Evolutionary conservation across 1,284 basidiomycete genomes (phyloP), one percentile per base, ranked within the genome.

Genomic region (Sanghuangporus weigelae): DNA sequence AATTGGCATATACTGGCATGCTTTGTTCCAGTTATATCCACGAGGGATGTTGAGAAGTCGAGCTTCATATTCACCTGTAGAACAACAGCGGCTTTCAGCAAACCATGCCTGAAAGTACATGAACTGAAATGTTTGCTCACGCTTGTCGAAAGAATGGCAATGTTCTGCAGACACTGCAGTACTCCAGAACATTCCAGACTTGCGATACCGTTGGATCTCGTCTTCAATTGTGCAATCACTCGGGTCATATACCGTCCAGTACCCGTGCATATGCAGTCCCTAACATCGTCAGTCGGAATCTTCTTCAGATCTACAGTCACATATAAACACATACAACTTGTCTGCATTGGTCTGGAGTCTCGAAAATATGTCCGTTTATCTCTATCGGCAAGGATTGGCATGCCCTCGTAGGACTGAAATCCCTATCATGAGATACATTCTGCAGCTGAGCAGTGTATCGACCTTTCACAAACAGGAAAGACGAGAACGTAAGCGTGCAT

Each of bases 101-200:
- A 35, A 12, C 48, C 44, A 39, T 50, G n/a, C 26, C 21, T 38
- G 14, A 39, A 12, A n/a, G 36, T 14, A 23, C 40, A 57, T 31
- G 21, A 5, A 36, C 11, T 36, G 50, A 23, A 12, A 38, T 10
- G 21, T 21, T 5, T 19, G 16, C 61, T 57, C 31, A 63, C 61
- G 54, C 21, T 31, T 63, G n/a, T 55, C 38, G 48, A 49, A 63
- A 36, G 61, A 19, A 38, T 57, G 31, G 23, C 61, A 63, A 21
- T 38, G 26, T 8, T 12, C 7, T 21, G 40, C 21, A 8, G 44
- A 46, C 23, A 57, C 42, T 5, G 40, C 26, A 49, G 38, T 31
- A 26, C 51, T 31, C 61, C 61, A 63, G 21, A 21, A 49, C 23
- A 57, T 57, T 19, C 54, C 59, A 8, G 49, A 11, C 10, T 19